Conservation (phyloP, 257 asterid genomes). For the Solanum bukasovii region DNA sequence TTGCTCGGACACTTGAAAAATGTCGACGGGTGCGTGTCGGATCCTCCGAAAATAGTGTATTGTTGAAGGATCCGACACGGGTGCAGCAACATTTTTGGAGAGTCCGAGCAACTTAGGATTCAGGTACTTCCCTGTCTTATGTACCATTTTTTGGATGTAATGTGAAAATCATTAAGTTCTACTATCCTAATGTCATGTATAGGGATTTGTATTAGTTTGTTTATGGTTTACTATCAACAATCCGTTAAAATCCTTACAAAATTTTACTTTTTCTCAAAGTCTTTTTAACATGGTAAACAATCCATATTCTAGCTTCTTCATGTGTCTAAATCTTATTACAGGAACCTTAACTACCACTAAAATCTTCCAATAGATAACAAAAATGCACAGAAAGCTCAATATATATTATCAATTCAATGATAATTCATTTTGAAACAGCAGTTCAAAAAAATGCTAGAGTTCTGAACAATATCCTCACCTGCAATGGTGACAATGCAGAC, state of each 20-base stretch:
- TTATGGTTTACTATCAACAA: background rate
- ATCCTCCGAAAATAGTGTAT: too few relatives aligned
- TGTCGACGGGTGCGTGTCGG: too few relatives aligned
- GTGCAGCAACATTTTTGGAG: too few relatives aligned
- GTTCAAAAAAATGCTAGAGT: background rate
- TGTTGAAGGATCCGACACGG: too few relatives aligned
- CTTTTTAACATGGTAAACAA: background rate
- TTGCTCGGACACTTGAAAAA: too few relatives aligned
- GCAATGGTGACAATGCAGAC: constrained; percentile 80
- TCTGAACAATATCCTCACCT: constrained; percentile 26
- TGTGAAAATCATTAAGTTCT: background rate
- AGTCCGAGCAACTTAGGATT: too few relatives aligned
- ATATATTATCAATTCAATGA: background rate
- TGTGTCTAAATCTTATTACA: background rate
- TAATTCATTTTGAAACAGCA: background rate
- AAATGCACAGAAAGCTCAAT: background rate
- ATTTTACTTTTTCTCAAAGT: background rate
- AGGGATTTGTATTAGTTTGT: background rate
- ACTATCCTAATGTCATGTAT: background rate
- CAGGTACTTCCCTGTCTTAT: background rate
- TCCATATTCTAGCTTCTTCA: background rate
- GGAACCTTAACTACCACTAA: background rate
- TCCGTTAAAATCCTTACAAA: background rate
- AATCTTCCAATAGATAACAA: background rate
- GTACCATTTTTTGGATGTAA: background rate